These are phyloP conservation scores for Polysphondylium violaceum DNA, from an alignment of 78 protist genomes.

Conservation along the genomic window DNA sequence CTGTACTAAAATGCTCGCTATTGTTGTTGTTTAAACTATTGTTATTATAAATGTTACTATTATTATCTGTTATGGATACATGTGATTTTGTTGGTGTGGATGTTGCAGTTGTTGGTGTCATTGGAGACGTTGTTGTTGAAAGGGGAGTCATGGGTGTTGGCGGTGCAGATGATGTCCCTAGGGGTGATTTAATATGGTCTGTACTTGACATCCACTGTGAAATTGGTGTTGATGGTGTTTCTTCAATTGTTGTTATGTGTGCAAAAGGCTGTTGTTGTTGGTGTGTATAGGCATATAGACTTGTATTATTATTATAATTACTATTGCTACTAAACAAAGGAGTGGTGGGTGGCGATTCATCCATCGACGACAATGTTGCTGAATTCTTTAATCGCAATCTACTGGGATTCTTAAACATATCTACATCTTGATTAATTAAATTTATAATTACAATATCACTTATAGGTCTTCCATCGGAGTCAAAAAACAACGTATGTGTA, in stretches of 20 bases:
- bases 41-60: conserved; percentile 4
- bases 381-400: conserved; percentile 12
- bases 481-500: conserved; percentile 45
- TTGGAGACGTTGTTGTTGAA: not conserved
- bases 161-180: conserved; percentile 31
- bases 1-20: not conserved
- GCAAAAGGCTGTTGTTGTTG: not conserved
- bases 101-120: not conserved
- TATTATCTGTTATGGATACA: not conserved
- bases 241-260: not conserved
- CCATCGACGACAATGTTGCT: conserved; percentile 5
- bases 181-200: too few species aligned
- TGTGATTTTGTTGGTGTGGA: not conserved
- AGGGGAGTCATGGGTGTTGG: conserved; percentile 13
- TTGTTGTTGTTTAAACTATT: not conserved
- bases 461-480: conserved; percentile 41
- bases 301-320: not conserved
- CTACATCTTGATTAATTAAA: not conserved
- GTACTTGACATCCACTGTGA: not conserved
- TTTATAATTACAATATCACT: conserved; percentile 38
- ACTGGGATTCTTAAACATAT: conserved; percentile 1
- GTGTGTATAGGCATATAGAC: too few species aligned
- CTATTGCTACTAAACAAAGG: conserved; percentile 5
- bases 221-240: not conserved
- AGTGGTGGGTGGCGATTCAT: conserved; percentile 49